Conservation (phyloP, 2,329 filamentous ascomycete genomes). For the Aureobasidium sp. region DNA sequence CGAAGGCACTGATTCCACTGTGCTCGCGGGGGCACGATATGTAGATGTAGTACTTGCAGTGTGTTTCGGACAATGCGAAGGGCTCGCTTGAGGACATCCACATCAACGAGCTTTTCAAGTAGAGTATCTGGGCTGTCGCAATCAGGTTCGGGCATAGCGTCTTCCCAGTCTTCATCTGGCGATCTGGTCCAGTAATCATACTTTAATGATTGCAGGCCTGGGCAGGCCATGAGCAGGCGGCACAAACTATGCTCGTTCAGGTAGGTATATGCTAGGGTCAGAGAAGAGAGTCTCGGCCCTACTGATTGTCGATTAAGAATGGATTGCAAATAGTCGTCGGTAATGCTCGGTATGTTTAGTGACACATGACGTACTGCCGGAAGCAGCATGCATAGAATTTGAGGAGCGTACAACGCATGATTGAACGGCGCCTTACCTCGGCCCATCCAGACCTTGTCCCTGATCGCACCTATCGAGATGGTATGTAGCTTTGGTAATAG, state of each 20-base stretch:
- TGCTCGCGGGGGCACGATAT: background rate
- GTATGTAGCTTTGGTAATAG: background rate
- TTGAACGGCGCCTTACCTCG: background rate
- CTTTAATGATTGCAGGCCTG: background rate
- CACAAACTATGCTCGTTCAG: background rate
- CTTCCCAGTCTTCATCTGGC: background rate
- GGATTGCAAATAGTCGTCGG: background rate
- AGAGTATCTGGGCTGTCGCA: background rate
- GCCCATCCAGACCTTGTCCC: background rate
- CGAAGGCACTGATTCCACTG: background rate
- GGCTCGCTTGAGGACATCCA: background rate
- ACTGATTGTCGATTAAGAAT: background rate
- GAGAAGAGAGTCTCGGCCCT: background rate
- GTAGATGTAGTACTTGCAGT: background rate
- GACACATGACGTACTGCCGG: background rate
- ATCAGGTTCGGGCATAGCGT: background rate
- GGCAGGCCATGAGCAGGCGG: background rate
- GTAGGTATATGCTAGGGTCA: background rate
- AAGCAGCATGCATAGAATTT: background rate
- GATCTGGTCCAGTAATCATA: background rate
- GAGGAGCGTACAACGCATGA: background rate
- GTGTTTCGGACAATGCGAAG: background rate
- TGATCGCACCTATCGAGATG: background rate
- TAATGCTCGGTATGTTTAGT: background rate
- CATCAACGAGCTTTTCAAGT: background rate